These are phyloP conservation scores for Saccharomyces mikatae DNA, from an alignment of 805 yeast species.

Conservation along the genomic window DNA sequence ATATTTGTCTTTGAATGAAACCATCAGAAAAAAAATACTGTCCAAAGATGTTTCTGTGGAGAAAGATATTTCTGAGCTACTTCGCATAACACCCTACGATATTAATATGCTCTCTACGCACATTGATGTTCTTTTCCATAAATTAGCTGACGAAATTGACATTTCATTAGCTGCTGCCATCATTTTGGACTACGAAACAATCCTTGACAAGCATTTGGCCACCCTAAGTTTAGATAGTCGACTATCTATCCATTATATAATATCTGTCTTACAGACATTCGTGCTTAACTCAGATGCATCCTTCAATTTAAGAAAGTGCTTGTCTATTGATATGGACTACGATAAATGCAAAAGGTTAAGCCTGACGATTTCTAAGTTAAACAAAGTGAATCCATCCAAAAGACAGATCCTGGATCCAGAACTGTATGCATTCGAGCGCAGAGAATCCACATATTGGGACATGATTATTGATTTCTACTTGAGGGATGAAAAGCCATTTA, in stretches of 20 bases:
- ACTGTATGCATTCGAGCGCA: slow-evolving; percentile 20
- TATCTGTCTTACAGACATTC: slow-evolving; percentile 38
- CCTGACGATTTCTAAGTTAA: slow-evolving; percentile 43
- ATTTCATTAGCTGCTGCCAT: slow-evolving; percentile 20
- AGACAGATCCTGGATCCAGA: slow-evolving; percentile 40
- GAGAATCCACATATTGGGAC: slow-evolving; percentile 20
- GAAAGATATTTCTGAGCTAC: slow-evolving; percentile 28
- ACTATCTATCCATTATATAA: slow-evolving; percentile 22
- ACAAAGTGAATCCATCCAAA: slow-evolving; percentile 30
- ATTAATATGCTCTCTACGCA: slow-evolving; percentile 26
- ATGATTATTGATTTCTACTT: slow-evolving; percentile 35
- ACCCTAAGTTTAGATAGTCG: slow-evolving; percentile 21
- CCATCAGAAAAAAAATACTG: slow-evolving; percentile 6
- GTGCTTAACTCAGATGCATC: slow-evolving; percentile 46
- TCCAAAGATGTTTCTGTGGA: slow-evolving; percentile 14
- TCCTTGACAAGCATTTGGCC: slow-evolving; percentile 24
- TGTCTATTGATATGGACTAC: slow-evolving; percentile 71
- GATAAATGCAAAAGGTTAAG: slow-evolving; percentile 49
- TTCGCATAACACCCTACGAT: slow-evolving; percentile 39
- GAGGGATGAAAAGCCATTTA: slow-evolving; percentile 35
- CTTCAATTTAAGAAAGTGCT: slow-evolving; percentile 55
- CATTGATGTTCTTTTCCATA: slow-evolving; percentile 13
- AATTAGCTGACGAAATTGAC: slow-evolving; percentile 23
- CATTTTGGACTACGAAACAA: slow-evolving; percentile 14
- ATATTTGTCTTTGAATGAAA: slow-evolving; percentile 12